Percentiles rank a stretch among this genome's conserved stretches.
These are phyloP conservation scores for Balakata baccata DNA, from an alignment of 345 rosid species.

Conservation along the genomic window DNA sequence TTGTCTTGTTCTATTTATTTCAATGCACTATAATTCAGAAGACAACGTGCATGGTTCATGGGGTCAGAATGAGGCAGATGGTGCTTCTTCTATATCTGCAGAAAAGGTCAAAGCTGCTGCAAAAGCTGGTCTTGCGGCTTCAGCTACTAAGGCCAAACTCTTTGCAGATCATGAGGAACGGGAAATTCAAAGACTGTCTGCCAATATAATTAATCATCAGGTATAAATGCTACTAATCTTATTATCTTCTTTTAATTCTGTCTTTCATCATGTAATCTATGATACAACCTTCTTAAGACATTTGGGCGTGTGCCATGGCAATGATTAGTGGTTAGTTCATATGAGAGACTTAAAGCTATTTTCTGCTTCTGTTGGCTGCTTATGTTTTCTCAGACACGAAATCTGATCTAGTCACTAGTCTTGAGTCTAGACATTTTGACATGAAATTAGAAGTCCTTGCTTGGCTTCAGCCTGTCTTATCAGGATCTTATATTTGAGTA, in stretches of 20 bases:
- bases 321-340: not conserved
- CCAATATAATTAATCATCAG: slow-evolving; percentile 93
- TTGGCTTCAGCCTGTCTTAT: not conserved
- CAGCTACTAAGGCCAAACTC: slow-evolving; percentile 90
- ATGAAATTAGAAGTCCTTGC: not conserved
- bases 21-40: slow-evolving; percentile 30
- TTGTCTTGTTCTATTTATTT: not conserved
- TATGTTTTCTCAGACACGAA: not conserved
- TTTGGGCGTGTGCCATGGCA: not conserved
- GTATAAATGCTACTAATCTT: slow-evolving; percentile 28
- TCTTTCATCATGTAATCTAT: not conserved
- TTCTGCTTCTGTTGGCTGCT: not conserved
- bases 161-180: slow-evolving; percentile 99
- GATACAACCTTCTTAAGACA: not conserved
- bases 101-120: slow-evolving; percentile 79
- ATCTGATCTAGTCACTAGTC: not conserved
- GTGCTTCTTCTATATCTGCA: slow-evolving; percentile 45
- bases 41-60: slow-evolving; percentile 39
- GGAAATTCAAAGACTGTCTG: slow-evolving; percentile 94
- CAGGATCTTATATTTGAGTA: not conserved
- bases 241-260: not conserved
- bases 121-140: slow-evolving; percentile 85
- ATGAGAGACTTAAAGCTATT: not conserved
- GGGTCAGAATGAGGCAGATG: slow-evolving; percentile 51
- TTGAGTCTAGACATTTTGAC: not conserved